Conservation (phyloP, 2,329 filamentous ascomycete species). For the Alternaria novae-zelandiae region DNA sequence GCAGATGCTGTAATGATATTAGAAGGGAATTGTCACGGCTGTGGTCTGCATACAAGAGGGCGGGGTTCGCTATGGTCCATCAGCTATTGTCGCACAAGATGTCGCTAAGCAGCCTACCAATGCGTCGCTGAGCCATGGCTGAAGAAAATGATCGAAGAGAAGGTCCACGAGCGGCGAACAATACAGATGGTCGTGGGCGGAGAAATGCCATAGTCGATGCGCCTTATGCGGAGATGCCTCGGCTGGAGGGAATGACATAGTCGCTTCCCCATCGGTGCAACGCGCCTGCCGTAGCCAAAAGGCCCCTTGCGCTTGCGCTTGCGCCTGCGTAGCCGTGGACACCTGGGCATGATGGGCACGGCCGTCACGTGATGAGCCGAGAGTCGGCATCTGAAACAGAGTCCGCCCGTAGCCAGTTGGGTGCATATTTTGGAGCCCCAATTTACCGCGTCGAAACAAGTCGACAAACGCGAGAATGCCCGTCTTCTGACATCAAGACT, state of each 20-base stretch:
- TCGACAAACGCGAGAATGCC: background rate
- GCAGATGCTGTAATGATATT: constrained; percentile 70
- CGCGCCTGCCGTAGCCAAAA: constrained; percentile 14
- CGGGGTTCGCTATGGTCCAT: constrained; percentile 46
- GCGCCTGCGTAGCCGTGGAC: background rate
- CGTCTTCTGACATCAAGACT: background rate
- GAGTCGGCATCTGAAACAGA: constrained; percentile 14
- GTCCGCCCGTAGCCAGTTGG: constrained; percentile 19
- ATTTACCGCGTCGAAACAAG: constrained; percentile 1
- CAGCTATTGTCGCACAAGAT: constrained; percentile 25
- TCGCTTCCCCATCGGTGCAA: constrained; percentile 8
- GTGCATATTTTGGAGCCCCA: constrained; percentile 17
- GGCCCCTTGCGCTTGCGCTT: background rate
- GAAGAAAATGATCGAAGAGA: constrained; percentile 13
- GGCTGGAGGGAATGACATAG: constrained; percentile 20
- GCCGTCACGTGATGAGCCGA: constrained; percentile 1
- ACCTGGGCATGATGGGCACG: background rate
- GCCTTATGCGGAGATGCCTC: constrained; percentile 11
- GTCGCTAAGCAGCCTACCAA: constrained; percentile 33
- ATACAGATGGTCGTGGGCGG: constrained; percentile 12
- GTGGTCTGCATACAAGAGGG: constrained; percentile 46
- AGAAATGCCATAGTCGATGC: constrained; percentile 14
- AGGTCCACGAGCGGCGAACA: background rate
- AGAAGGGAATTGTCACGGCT: constrained; percentile 16
- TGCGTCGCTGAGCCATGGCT: constrained; percentile 39